These are phyloP conservation scores for Penicillium rolfsii DNA, from an alignment of 2,329 filamentous ascomycete species.

Conservation along the genomic window DNA sequence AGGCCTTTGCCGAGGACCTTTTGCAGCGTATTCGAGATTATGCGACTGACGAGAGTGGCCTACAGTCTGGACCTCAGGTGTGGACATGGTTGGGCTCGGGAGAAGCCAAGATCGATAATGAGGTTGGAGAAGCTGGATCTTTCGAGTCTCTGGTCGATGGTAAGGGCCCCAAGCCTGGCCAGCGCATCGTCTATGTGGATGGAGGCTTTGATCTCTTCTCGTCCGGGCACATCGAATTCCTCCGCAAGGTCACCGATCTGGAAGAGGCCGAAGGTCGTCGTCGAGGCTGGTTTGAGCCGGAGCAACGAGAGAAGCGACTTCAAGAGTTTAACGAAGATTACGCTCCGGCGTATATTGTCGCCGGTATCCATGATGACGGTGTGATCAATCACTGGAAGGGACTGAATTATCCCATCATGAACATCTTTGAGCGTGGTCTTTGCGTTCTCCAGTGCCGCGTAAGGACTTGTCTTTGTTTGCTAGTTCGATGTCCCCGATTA, in stretches of 20 bases:
- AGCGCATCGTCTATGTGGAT: constrained; percentile 91
- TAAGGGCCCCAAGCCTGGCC: constrained; percentile 71
- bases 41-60: constrained; percentile 81
- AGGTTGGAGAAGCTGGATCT: constrained; percentile 62
- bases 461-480: constrained; percentile 36
- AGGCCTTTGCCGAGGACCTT: constrained; percentile 68
- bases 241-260: constrained; percentile 72
- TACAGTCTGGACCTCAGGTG: constrained; percentile 76
- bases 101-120: constrained; percentile 41
- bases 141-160: constrained; percentile 73
- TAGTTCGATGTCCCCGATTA: neutral
- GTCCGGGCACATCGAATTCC: constrained; percentile 94
- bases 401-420: constrained; percentile 99
- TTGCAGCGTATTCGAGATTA: constrained; percentile 78
- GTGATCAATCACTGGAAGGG: constrained; percentile 98
- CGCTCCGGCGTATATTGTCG: constrained; percentile 81
- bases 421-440: constrained; percentile 92
- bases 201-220: constrained; percentile 97
- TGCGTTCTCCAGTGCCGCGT: constrained; percentile 95
- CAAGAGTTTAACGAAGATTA: constrained; percentile 72
- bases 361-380: constrained; percentile 89
- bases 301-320: constrained; percentile 65
- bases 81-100: constrained; percentile 72
- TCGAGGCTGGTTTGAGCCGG: constrained; percentile 74
- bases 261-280: constrained; percentile 71